Conservation (phyloP, 305 asterid species). For the Fraxinus paxiana region DNA sequence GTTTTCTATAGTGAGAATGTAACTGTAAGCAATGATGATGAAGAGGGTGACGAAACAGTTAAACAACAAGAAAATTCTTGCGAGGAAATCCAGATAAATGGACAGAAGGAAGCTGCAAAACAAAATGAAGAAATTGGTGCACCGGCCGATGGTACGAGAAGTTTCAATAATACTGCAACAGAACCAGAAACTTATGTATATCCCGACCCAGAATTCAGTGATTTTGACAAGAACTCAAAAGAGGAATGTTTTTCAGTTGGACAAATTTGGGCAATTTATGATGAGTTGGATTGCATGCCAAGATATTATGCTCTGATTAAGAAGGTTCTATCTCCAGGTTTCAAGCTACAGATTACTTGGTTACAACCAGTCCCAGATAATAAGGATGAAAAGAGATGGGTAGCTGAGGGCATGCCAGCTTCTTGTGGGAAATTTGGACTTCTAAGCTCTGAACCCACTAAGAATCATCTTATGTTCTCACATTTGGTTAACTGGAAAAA, state of each 20-base stretch:
- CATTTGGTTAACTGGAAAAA: neutral
- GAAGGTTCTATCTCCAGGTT: conserved; percentile 7
- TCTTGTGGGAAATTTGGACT: conserved; percentile 12
- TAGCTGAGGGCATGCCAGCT: conserved; percentile 6
- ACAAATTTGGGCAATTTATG: conserved; percentile 18
- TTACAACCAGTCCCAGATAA: conserved; percentile 10
- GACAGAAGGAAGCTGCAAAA: conserved; percentile 16
- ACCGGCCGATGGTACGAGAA: neutral
- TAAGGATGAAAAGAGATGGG: conserved; percentile 2
- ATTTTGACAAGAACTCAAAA: conserved; percentile 13
- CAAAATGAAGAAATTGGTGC: conserved; percentile 4
- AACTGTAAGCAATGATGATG: neutral
- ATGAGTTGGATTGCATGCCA: conserved; percentile 18
- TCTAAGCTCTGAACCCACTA: neutral
- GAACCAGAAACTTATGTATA: conserved; percentile 10
- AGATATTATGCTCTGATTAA: conserved; percentile 19
- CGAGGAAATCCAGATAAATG: conserved; percentile 22
- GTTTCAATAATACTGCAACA: neutral
- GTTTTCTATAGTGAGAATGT: neutral
- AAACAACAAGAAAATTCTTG: conserved; percentile 17
- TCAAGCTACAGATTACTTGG: conserved; percentile 4
- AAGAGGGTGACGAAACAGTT: neutral
- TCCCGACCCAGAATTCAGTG: conserved; percentile 23
- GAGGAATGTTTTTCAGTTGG: conserved; percentile 16
- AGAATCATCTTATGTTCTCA: conserved; percentile 11